Evolutionary conservation across 2,329 filamentous ascomycete genomes (phyloP), one percentile per base, ranked within the genome.

Genomic region (Monosporascus sp.): DNA sequence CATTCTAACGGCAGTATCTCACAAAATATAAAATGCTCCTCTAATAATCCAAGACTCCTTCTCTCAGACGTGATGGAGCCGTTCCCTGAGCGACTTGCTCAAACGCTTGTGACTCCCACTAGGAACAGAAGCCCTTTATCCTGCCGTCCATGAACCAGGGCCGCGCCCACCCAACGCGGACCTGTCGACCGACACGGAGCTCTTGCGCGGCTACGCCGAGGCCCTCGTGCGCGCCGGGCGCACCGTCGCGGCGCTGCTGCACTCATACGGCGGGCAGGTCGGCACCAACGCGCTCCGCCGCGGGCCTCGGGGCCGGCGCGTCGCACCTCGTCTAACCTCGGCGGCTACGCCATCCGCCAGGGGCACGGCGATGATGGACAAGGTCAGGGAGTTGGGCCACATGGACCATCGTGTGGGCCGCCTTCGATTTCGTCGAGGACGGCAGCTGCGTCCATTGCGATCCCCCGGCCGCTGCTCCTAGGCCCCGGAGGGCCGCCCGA

Each of bases 181-280:
- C 37, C 50, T 67, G 4, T 24, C 44, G 4, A 54, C 48, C 9
- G 66, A 67, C 41, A 60, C 54, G 0, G 44, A 43, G 2, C 31
- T 62, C 25, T 48, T 67, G 8, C 61, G 59, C 5, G 49, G 36
- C 35, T 57, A 59, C 18, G 59, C 57, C 5, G 54, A 60, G 22
- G 55, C 50, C 2, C 63, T 67, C 3, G 49, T 62, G 4, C 39
- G 50, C 1, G 54, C 53, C 0, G 66, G 65, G 2, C 57, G 55
- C 3, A 53, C 35, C 8, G 52, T 65, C 2, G 52, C 56, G 5
- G 58, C 50, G 5, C 31, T 67, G 11, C 52, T 62, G 52, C 61
- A 68, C 35, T 65, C 60, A 1, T 67, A 67, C 44, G 66, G 65
- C 15, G 65, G 65, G 0, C 60, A 64, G 22, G 65, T 68, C 3